A percentile compares a stretch with the other conserved stretches of the same genome.
Evolutionary conservation across 2,329 filamentous ascomycete species (phyloP).

Genomic region (Stagonosporopsis vannaccii): DNA sequence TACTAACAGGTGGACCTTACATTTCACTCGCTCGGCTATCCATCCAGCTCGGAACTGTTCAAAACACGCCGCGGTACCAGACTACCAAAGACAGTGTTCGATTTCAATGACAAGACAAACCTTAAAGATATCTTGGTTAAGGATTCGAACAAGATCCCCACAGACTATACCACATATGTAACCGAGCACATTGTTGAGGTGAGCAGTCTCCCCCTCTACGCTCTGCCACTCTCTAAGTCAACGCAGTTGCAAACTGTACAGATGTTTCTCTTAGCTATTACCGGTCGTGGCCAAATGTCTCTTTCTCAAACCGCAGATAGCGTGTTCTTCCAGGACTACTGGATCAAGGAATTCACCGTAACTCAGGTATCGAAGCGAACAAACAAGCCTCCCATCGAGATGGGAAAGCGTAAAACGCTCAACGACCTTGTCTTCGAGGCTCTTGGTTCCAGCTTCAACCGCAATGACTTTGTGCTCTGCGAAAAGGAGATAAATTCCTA

Average conservation of each 20-base stretch:
- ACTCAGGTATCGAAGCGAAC: too few species aligned
- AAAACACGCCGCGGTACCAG: not conserved
- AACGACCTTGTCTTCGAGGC: not conserved
- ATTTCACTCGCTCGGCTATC: too few species aligned
- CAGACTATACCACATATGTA: not conserved
- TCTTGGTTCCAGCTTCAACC: not conserved
- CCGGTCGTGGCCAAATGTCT: not conserved
- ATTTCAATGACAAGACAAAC: not conserved
- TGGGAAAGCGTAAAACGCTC: not conserved
- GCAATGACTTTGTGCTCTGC: not conserved
- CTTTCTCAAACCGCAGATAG: not conserved
- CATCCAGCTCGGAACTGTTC: not conserved
- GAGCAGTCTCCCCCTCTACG: not conserved
- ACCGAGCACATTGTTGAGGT: not conserved
- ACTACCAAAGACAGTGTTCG: not conserved
- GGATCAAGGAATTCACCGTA: not conserved
- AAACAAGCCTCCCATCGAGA: not conserved
- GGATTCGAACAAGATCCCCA: not conserved
- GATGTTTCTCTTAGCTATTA: not conserved
- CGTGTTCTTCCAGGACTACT: not conserved
- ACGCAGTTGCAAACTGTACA: not conserved
- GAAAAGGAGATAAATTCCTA: too few species aligned
- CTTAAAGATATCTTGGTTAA: not conserved
- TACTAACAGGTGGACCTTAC: too few species aligned
- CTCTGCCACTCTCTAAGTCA: not conserved